Conservation (phyloP, 169 alveolate genomes). For the Plasmodium sp. region DNA sequence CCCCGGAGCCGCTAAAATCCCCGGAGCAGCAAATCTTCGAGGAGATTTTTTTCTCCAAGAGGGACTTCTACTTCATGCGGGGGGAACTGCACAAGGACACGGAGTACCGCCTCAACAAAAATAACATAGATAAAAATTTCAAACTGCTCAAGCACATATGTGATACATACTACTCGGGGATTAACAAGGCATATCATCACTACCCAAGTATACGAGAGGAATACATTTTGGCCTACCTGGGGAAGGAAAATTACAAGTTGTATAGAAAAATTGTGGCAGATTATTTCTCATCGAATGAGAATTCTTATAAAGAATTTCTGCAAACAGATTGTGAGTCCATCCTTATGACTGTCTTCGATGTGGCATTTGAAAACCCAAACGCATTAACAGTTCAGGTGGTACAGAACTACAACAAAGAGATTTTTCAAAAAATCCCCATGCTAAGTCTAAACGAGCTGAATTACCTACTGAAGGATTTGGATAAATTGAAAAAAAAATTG, state of each 20-base stretch:
- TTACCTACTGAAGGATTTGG: slow-evolving; percentile 49
- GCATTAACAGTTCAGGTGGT: slow-evolving; percentile 28
- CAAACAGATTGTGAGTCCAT: slow-evolving; percentile 50
- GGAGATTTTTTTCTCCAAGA: slow-evolving; percentile 52
- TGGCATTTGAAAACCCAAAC: slow-evolving; percentile 40
- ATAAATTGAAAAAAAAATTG: slow-evolving; percentile 58
- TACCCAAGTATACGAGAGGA: slow-evolving; percentile 70
- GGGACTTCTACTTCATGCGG: slow-evolving; percentile 52
- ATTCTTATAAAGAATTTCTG: slow-evolving; percentile 68
- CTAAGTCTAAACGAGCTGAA: slow-evolving; percentile 48
- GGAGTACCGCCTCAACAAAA: slow-evolving; percentile 65
- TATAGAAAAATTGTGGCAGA: slow-evolving; percentile 57
- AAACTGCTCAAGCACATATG: slow-evolving; percentile 38
- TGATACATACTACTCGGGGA: slow-evolving; percentile 71
- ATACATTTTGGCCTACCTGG: slow-evolving; percentile 54
- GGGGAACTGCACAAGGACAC: slow-evolving; percentile 71
- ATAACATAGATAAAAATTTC: slow-evolving; percentile 56
- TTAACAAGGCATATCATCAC: slow-evolving; percentile 33
- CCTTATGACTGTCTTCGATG: slow-evolving; percentile 32
- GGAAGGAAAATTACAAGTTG: slow-evolving; percentile 48
- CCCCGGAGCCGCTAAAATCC: background rate
- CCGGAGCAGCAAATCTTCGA: slow-evolving; percentile 25
- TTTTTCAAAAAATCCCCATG: slow-evolving; percentile 17
- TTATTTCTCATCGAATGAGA: slow-evolving; percentile 55
- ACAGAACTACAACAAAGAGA: slow-evolving; percentile 39